Base-by-base conservation (phyloP, 768 basidiomycete species). In the Artomyces pyxidatus region DNA sequence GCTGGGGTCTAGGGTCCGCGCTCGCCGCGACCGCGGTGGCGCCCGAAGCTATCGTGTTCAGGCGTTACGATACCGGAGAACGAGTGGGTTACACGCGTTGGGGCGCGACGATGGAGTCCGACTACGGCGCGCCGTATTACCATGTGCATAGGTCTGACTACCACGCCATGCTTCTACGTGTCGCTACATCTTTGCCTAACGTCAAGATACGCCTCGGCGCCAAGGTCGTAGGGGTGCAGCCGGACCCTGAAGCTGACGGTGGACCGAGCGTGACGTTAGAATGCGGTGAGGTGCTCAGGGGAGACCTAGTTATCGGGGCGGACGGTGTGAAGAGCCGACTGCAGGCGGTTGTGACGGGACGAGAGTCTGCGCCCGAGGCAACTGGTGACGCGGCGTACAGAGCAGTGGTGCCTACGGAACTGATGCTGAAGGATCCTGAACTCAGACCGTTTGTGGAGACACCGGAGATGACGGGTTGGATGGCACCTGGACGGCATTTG, bases 311-410 rank as follows among this genome's bases (percentile, higher is more conserved):
- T 42, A 55, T 72, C 21, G 70, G 64, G 12, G 69, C 69, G 8
- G 69, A 69, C 42, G 68, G 68, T 23, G 63, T 76, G 43, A 80
- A 75, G 62, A 80, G 78, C 55, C 51, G 63, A 14, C 55, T 78
- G 1, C 73, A 74, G 54, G 65, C 73, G 27, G 69, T 76, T 28
- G 71, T 81, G n/a, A 71, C 77, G 0, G 71, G 70, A 0, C 63
- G 63, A 0, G 68, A 72, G 37, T 68, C 69, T 28, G 68, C 74
- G 0, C 71, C 70, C 0, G 53, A 56, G 8, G 69, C 77, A 4
- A 83, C 83, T 0, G 83, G 81, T 0, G 80, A 85, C 55, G 75
- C 78, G 0, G 82, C 79, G 0, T 84, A 81, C 56, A 72, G 82
- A 43, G 76, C 77, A 4, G 65, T 73, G 25, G 65, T 84, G 29